Conservation (phyloP, 768 basidiomycete species). For the Lentinula boryana region DNA sequence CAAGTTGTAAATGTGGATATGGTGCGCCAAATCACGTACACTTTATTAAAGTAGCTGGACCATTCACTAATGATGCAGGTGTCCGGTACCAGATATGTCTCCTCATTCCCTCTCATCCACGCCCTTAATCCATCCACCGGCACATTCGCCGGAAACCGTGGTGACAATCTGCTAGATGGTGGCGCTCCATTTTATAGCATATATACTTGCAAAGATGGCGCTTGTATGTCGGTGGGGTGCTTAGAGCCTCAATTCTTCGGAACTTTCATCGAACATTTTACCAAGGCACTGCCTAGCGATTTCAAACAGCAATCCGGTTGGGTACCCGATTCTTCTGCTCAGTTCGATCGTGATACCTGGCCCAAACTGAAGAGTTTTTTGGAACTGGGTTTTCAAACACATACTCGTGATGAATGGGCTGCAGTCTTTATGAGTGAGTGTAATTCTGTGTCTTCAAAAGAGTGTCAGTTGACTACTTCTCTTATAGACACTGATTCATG, state of each 20-base stretch:
- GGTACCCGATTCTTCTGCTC: constrained; percentile 44
- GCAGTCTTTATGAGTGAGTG: constrained; percentile 55
- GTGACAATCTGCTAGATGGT: constrained; percentile 62
- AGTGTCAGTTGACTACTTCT: not conserved
- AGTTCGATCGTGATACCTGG: constrained; percentile 48
- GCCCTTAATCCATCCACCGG: not conserved
- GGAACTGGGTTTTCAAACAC: constrained; percentile 52
- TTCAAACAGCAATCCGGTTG: constrained; percentile 44
- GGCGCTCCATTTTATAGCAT: constrained; percentile 75
- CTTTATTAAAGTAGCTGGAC: not conserved
- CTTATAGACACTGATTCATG: constrained; percentile 67
- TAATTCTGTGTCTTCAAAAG: not conserved
- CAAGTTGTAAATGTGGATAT: constrained; percentile 75
- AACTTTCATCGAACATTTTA: constrained; percentile 52
- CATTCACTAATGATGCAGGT: constrained; percentile 38
- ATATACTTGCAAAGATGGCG: constrained; percentile 66
- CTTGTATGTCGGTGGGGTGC: constrained; percentile 75
- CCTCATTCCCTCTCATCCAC: constrained; percentile 63
- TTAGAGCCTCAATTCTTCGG: constrained; percentile 70
- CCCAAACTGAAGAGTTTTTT: constrained; percentile 50
- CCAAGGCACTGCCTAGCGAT: constrained; percentile 40
- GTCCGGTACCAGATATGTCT: constrained; percentile 70
- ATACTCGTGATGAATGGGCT: constrained; percentile 66
- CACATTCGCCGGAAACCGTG: constrained; percentile 39
- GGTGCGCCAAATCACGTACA: constrained; percentile 32